Percentiles rank a stretch among this genome's conserved stretches.
Evolutionary conservation across 768 basidiomycete species (phyloP).

Genomic region (Leccinum variicolor): DNA sequence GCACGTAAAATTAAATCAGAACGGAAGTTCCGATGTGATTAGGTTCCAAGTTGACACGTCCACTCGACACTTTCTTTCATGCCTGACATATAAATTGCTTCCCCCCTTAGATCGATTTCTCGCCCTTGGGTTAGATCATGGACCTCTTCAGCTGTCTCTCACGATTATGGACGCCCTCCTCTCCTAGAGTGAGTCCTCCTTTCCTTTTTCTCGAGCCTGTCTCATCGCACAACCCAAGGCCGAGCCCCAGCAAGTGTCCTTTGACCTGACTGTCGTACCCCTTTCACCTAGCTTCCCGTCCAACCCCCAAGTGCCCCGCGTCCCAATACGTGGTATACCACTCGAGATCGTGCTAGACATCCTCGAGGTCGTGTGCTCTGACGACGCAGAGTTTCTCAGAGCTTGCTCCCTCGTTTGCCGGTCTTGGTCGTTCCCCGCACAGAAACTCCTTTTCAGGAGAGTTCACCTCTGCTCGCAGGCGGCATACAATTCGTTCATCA

Average conservation of each 20-base stretch:
- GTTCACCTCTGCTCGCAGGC: conserved; percentile 52
- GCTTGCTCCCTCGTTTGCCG: conserved; percentile 62
- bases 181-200: conserved; percentile 23
- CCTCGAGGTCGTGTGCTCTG: conserved; percentile 53
- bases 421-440: conserved; percentile 61
- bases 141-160: conserved; percentile 20
- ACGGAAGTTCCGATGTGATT: not conserved
- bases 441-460: conserved; percentile 60
- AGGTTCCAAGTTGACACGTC: not conserved
- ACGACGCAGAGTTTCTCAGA: conserved; percentile 42
- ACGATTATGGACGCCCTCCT: conserved; percentile 18
- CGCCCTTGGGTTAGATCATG: conserved; percentile 21
- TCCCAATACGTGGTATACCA: conserved; percentile 42
- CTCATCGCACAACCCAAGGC: conserved; percentile 22
- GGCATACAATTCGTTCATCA: conserved; percentile 52
- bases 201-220: not conserved
- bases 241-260: conserved; percentile 36
- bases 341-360: conserved; percentile 62
- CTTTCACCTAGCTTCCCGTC: conserved; percentile 20
- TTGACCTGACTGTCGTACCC: conserved; percentile 34
- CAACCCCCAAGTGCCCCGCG: conserved; percentile 15
- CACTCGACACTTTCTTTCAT: not conserved
- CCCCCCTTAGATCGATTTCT: not conserved
- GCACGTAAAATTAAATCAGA: not conserved
- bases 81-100: not conserved